Conservation (phyloP, 2,329 filamentous ascomycete species). For the Colletotrichum tamarilloi region DNA sequence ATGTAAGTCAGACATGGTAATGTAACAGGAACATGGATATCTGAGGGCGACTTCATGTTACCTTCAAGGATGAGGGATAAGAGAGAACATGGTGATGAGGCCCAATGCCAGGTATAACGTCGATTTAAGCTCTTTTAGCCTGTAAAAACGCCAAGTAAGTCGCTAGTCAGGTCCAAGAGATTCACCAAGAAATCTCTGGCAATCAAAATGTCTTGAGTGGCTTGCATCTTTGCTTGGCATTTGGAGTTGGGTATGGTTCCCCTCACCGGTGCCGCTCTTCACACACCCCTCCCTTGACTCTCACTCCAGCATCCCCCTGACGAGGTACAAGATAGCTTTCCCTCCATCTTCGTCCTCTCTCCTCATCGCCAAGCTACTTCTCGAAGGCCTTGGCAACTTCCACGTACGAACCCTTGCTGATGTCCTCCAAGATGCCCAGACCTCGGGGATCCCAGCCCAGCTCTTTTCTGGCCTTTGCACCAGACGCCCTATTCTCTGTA, state of each 20-base stretch:
- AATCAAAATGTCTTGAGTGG: background rate
- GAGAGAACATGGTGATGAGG: background rate
- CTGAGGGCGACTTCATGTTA: no score
- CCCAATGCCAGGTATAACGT: background rate
- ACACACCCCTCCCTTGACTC: background rate
- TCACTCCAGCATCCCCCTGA: background rate
- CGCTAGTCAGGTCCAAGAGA: background rate
- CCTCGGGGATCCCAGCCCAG: conserved; percentile 51
- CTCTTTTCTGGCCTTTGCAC: conserved; percentile 48
- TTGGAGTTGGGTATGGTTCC: background rate
- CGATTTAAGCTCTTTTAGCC: background rate
- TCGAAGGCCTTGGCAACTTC: conserved; percentile 33
- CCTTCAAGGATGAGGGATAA: background rate
- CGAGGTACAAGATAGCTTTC: background rate
- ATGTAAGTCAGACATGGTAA: no score
- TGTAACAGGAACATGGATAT: no score
- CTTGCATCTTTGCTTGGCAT: background rate
- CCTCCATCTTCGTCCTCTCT: background rate
- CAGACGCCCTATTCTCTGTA: conserved; percentile 46
- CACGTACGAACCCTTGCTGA: conserved; percentile 41
- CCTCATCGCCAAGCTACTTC: background rate
- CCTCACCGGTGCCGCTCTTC: background rate
- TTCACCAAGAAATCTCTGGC: background rate
- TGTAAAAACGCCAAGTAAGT: background rate
- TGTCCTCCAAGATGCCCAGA: conserved; percentile 48